These are phyloP conservation scores for Metschnikowia koreensis DNA, from an alignment of 805 yeast species.

Conservation along the genomic window DNA sequence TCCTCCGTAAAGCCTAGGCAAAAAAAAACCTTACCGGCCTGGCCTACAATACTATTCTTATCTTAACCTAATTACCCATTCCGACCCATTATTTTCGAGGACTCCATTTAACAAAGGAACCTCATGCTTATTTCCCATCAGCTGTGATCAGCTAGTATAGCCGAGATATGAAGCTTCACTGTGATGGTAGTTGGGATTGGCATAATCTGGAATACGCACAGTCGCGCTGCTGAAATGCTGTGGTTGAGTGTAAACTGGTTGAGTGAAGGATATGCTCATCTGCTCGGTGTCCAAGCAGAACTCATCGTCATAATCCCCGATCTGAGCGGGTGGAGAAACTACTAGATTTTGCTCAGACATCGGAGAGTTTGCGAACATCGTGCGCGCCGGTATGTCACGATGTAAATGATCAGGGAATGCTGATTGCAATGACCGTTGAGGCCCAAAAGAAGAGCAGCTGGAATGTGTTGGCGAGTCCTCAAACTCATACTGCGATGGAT, in stretches of 20 bases:
- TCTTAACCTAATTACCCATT: neutral
- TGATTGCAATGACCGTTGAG: conserved; percentile 4
- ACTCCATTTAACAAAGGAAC: neutral
- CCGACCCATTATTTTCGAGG: neutral
- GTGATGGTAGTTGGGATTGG: neutral
- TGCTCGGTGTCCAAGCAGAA: conserved; percentile 44
- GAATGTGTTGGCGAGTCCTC: conserved; percentile 18
- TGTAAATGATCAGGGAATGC: conserved; percentile 2
- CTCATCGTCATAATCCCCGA: conserved; percentile 42
- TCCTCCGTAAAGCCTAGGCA: neutral
- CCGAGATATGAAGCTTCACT: neutral
- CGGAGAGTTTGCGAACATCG: conserved; percentile 2
- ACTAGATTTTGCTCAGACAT: conserved; percentile 3
- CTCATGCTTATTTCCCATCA: neutral
- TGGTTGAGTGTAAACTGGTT: neutral
- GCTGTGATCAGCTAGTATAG: neutral
- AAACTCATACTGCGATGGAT: conserved; percentile 15
- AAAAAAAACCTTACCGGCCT: neutral
- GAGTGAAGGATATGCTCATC: conserved; percentile 21
- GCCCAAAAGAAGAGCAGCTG: conserved; percentile 13
- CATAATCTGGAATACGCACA: neutral
- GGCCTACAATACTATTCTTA: neutral
- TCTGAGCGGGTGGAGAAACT: neutral
- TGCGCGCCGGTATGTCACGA: conserved; percentile 1
- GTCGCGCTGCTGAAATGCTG: too few relatives aligned